phyloP scores from a whole-genome alignment of 129 eudicot species.

The Dittrichia graveolens region DNA sequence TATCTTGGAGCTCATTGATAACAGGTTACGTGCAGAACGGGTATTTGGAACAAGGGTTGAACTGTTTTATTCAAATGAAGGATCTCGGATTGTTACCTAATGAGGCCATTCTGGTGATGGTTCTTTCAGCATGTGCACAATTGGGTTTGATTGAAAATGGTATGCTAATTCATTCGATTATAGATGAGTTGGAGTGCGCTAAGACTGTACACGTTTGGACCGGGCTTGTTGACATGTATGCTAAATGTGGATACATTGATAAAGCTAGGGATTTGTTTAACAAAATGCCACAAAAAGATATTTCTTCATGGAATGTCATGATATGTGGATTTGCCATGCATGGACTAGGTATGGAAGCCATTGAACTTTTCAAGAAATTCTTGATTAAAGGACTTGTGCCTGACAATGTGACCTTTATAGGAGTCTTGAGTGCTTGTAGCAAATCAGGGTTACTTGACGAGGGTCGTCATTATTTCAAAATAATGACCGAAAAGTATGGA shows the following conservation, averaged over 20 bases:
- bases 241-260: slow-evolving; percentile 36
- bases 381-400: slow-evolving; percentile 21
- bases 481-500: slow-evolving; percentile 27
- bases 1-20: slow-evolving; percentile 42
- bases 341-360: slow-evolving; percentile 35
- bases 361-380: slow-evolving; percentile 25
- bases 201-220: slow-evolving; percentile 33
- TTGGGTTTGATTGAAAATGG: slow-evolving; percentile 39
- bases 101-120: slow-evolving; percentile 36
- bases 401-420: slow-evolving; percentile 34
- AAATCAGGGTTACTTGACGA: slow-evolving; percentile 31
- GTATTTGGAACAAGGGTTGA: slow-evolving; percentile 32
- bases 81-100: slow-evolving; percentile 36
- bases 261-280: slow-evolving; percentile 28
- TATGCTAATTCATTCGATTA: slow-evolving; percentile 22
- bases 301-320: slow-evolving; percentile 39
- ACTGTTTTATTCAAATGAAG: slow-evolving; percentile 15
- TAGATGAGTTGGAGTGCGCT: slow-evolving; percentile 1
- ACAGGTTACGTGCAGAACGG: slow-evolving; percentile 36
- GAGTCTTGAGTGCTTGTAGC: slow-evolving; percentile 36
- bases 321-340: slow-evolving; percentile 38
- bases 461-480: slow-evolving; percentile 36
- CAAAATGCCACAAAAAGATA: slow-evolving; percentile 28
- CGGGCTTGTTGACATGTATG: slow-evolving; percentile 39
- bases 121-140: slow-evolving; percentile 35